Base-by-base conservation (phyloP, 148 eudicot species). In the Chenopodium berlandieri region DNA sequence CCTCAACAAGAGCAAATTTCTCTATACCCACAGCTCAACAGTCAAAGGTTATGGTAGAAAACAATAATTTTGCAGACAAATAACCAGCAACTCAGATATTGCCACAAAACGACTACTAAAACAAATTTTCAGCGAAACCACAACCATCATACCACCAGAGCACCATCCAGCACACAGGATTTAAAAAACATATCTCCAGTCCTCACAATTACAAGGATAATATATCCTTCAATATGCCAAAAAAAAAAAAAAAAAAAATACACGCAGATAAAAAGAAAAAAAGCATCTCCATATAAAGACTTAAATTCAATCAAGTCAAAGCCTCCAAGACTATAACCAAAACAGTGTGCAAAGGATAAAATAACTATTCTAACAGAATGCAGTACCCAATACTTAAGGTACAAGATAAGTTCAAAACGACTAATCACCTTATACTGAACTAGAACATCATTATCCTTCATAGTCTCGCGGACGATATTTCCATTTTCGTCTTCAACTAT, bases 401-500 rank as follows among this genome's bases (percentile, higher is more conserved):
- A 71, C n/a, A 22, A 27, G 1, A 27, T 4, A 23, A 27, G 25
- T 16, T 12, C 8, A 50, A 12, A 13, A 74, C 25, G 22, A 46
- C 1, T 17, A 14, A 4, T 82, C 73, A 97, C 99, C 99, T 97
- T 97, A 74, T 97, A 97, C 80, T 97, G 99, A 85, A 97, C 98
- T 47, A 97, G 93, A 83, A 97, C 98, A 77, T 97, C 99, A 86
- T 97, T 97, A 80, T 97, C 99, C 86, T 97, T 97, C 99, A 97
- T 91, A 60, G 99, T 97, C 78, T 97, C 99, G 70, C 99, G 98
- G 78, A 94, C 99, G 80, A 97, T 97, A 87, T 97, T 97, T 75
- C 99, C 99, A 90, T 97, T 97, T 89, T 97, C 99, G 82, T 97
- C 99, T 85, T 97, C 99, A 77, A 97, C 98, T 86, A 97, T 94